phyloP scores from a whole-genome alignment of 257 asterid genomes.

The Hygrophila difformis region DNA sequence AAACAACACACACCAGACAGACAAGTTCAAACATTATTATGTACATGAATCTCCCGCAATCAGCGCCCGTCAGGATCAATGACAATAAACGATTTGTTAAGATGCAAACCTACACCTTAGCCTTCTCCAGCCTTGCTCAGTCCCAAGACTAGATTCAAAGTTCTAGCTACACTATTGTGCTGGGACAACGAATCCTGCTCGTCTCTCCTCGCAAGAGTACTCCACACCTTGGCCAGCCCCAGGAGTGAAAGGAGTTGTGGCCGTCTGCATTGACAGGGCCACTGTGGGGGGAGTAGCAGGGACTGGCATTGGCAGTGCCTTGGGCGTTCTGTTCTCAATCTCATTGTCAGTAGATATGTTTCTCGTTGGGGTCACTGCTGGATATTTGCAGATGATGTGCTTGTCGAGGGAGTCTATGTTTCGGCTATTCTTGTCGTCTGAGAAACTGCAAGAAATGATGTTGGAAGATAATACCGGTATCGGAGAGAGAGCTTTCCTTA shows the following conservation, averaged over 20 bases:
- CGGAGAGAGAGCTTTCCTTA: conserved; percentile 70
- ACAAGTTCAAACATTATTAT: too few species aligned
- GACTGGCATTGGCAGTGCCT: conserved; percentile 31
- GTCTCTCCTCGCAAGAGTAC: conserved; percentile 66
- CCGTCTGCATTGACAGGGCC: conserved; percentile 31
- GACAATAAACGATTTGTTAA: too few species aligned
- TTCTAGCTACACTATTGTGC: too few species aligned
- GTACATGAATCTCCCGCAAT: too few species aligned
- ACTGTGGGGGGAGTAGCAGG: conserved; percentile 45
- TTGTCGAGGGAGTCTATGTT: conserved; percentile 22
- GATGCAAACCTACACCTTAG: too few species aligned
- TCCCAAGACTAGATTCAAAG: too few species aligned
- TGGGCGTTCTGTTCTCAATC: conserved; percentile 44
- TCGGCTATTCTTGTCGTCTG: conserved; percentile 23
- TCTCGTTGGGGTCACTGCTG: conserved; percentile 19
- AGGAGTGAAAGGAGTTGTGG: conserved; percentile 33
- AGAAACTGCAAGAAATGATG: conserved; percentile 28
- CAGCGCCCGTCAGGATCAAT: too few species aligned
- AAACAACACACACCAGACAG: too few species aligned
- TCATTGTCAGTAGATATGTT: conserved; percentile 20
- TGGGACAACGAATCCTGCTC: conserved; percentile 42
- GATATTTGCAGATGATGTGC: conserved; percentile 17
- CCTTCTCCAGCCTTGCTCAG: too few species aligned
- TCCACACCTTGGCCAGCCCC: conserved; percentile 16
- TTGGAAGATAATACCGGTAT: conserved; percentile 42